Evolutionary conservation across 1,284 basidiomycete species (phyloP), one percentile per base, ranked within the genome.

Genomic region (Ceratorhiza oryzae-sativae): DNA sequence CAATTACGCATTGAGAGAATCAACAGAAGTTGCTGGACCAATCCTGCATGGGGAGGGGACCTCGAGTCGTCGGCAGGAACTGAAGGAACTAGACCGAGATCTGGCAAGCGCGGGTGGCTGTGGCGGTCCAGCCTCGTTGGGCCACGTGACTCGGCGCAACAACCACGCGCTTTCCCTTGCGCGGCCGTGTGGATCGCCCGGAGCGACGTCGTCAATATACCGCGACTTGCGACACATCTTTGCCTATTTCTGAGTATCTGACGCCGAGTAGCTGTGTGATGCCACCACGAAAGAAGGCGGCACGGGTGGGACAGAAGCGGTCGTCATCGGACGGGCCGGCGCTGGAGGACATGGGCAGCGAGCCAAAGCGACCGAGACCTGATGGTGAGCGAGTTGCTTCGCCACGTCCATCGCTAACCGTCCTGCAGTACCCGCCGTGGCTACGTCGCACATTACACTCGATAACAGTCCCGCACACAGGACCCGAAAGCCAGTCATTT

Each of bases 201-300:
- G 42, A 10, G 32, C 63, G 32, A 58, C 62, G 39, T 49, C 63
- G 42, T 53, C 51, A 53, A 18, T 53, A 53, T 32, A 53, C 63
- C 34, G 34, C 25, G 41, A 49, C 51, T 25, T 42, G 49, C 63
- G 63, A 67, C 32, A 65, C 62, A 45, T 55, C n/a, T n/a, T 8
- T n/a, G n/a, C 27, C 18, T 9, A 3, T 34, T 20, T 53, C 27
- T 32, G 18, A 15, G 1, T 32, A 53, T 39, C 36, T 6, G 8
- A 30, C 4, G 3, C 27, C 4, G 10, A 9, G 3, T 51, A 25
- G 25, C 8, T 23, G 48, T 25, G 27, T 15, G 46, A 67, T 67
- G 63, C 49, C 63, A 15, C 62, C 62, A 49, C 63, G 63, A 36
- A 67, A 67, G 49, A 67, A 67, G 49, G 36, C 27, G 49, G 36